phyloP scores from a whole-genome alignment of 768 basidiomycete species.

The Lactarius sanguifluus region DNA sequence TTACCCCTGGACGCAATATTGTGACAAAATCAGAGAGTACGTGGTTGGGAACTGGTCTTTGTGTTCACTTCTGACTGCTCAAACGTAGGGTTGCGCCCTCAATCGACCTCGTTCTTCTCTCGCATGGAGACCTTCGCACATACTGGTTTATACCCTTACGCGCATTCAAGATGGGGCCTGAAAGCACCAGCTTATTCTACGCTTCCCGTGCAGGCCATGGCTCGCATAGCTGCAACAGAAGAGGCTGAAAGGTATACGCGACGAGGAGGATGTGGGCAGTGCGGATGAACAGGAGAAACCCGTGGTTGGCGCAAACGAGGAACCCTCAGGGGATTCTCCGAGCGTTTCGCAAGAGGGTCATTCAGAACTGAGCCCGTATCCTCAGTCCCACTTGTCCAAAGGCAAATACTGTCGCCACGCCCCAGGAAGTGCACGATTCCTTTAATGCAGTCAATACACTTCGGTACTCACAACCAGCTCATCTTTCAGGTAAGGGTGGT shows the following conservation, averaged over 20 bases:
- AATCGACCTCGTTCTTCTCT: slow-evolving; percentile 88
- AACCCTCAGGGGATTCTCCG: slow-evolving; percentile 33
- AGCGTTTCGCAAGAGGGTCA: slow-evolving; percentile 35
- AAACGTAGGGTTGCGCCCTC: slow-evolving; percentile 69
- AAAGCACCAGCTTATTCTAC: slow-evolving; percentile 92
- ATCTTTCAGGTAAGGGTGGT: slow-evolving; percentile 70
- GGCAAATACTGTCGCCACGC: slow-evolving; percentile 72
- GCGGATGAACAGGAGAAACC: slow-evolving; percentile 6
- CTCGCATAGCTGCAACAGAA: slow-evolving; percentile 84
- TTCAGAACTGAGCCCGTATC: slow-evolving; percentile 32
- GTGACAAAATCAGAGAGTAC: slow-evolving; percentile 64
- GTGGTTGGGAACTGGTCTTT: slow-evolving; percentile 33
- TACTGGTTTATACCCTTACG: slow-evolving; percentile 90
- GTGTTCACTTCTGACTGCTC: not conserved
- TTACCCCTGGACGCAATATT: slow-evolving; percentile 64
- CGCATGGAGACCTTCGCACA: slow-evolving; percentile 92
- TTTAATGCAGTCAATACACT: slow-evolving; percentile 91
- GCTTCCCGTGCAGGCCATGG: slow-evolving; percentile 94
- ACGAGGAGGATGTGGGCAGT: slow-evolving; percentile 61
- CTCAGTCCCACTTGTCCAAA: slow-evolving; percentile 32
- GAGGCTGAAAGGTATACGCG: slow-evolving; percentile 82
- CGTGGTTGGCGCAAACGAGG: slow-evolving; percentile 18
- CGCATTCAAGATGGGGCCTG: slow-evolving; percentile 82
- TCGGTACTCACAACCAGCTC: slow-evolving; percentile 93
- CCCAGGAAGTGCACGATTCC: slow-evolving; percentile 86